Base-by-base conservation (phyloP, 352 stramenopile genomes). In the Pythium aquatile region DNA sequence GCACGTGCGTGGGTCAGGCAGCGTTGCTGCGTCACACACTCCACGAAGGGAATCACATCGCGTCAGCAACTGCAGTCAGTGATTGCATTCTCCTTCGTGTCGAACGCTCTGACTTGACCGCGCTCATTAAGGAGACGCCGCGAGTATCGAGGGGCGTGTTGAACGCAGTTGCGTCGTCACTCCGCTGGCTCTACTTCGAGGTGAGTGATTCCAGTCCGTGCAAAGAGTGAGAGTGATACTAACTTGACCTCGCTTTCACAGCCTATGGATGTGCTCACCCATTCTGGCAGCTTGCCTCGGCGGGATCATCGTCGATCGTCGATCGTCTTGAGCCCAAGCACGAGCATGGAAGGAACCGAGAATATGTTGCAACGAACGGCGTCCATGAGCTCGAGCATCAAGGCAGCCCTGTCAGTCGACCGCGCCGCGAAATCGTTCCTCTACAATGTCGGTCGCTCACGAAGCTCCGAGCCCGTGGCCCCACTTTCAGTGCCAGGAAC, bases 181-280 rank as follows among this genome's bases (percentile, higher is more conserved):
- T 95, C 35, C 79, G 81, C 9, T 86, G 83, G 68, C 66, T 93
- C 7, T 95, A 93, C 52, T 90, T 90, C 47, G 79, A 92, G 76
- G 83, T 91, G 74, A 54, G 70, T 54, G 6, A 5, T 7, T 24
- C 14, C n/a, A 4, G 5, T 14, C 28, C 3, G 0, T 46, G 32
- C 2, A 9, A 35, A 11, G 26, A 48, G 9, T 46, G 56, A 16
- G 6, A 16, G 30, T 9, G 26, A 24, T 17, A 37, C 37, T 55
- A 35, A 59, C 49, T 6, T 9, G 2, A 20, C 46, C 2, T 56
- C 4, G 53, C 11, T 32, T 20, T 49, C 47, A 29, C 51, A 91
- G 81, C 83, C 83, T 6, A 64, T 91, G 55, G 70, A 78, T 17
- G 77, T 75, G 0, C 91, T 92, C 61, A 72, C 81, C 30, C 72